Percentiles rank a stretch among this genome's conserved stretches.
phyloP scores from a whole-genome alignment of 2,329 filamentous ascomycete genomes.

The Alternaria sp. region DNA sequence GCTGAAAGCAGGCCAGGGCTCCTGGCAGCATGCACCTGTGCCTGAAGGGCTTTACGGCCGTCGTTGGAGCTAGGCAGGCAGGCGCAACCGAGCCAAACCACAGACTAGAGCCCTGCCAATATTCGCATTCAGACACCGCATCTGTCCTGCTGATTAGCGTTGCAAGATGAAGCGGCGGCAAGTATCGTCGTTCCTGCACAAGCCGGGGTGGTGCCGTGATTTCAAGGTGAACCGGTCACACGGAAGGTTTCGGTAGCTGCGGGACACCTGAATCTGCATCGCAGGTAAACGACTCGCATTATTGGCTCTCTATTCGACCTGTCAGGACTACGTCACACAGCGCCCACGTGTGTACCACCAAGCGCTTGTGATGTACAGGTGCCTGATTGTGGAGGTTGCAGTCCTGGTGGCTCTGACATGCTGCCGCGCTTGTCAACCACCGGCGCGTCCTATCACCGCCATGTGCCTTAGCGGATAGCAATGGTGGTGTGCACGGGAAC shows the following conservation, averaged over 20 bases:
- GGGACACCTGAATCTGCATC: constrained; percentile 14
- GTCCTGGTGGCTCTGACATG: constrained; percentile 1
- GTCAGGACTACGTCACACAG: constrained; percentile 20
- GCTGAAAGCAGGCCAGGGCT: constrained; percentile 1
- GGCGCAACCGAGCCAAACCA: constrained; percentile 8
- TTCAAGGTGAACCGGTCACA: constrained; percentile 20
- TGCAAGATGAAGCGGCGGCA: constrained; percentile 2
- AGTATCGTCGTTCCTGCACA: constrained; percentile 9
- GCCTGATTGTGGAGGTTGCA: constrained; percentile 13
- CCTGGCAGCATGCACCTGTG: constrained; percentile 1
- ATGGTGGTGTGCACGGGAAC: constrained; percentile 16
- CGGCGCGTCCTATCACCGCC: constrained; percentile 2
- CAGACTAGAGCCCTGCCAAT: constrained; percentile 10
- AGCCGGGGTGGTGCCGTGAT: constrained; percentile 7
- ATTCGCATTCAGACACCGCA: constrained; percentile 12
- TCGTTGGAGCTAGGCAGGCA: constrained; percentile 5
- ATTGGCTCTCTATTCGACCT: constrained; percentile 8
- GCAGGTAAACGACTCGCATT: neutral
- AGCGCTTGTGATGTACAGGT: constrained; percentile 6
- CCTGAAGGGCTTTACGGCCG: constrained; percentile 3
- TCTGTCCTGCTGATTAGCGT: neutral
- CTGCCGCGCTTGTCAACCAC: constrained; percentile 4
- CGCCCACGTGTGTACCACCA: constrained; percentile 1
- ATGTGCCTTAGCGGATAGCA: constrained; percentile 7
- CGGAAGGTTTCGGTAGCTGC: constrained; percentile 21